Percentiles rank a stretch among this genome's conserved stretches.
Evolutionary conservation across 257 asterid species (phyloP).

Genomic region (Primulina huaijiensis): DNA sequence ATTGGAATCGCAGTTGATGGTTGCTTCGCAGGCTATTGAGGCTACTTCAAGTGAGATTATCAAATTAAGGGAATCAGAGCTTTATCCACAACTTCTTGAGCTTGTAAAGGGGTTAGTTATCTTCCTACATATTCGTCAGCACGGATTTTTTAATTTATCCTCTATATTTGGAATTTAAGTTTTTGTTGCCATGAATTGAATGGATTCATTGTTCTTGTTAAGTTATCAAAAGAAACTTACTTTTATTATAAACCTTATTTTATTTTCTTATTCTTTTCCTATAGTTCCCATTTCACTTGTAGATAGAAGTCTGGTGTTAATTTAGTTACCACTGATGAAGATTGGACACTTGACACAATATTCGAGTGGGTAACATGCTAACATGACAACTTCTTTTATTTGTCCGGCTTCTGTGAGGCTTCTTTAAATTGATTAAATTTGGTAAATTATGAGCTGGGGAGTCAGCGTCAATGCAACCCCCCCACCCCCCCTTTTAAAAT

Average conservation of each 20-base stretch:
- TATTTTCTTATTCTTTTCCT: neutral
- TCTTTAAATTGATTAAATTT: neutral
- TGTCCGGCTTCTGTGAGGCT: neutral
- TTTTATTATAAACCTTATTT: too few species aligned
- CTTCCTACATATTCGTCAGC: conserved; percentile 10
- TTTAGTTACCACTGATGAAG: neutral
- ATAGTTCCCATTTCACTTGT: neutral
- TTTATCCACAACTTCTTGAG: conserved; percentile 74
- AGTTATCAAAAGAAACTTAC: too few species aligned
- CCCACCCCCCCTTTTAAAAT: neutral
- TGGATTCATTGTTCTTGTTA: too few species aligned
- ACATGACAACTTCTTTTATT: neutral
- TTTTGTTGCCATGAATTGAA: neutral
- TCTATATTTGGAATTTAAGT: neutral
- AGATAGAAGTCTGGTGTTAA: neutral
- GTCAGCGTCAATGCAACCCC: too few species aligned
- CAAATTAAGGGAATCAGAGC: conserved; percentile 84
- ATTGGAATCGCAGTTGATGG: conserved; percentile 84
- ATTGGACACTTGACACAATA: neutral
- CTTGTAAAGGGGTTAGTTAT: conserved; percentile 73
- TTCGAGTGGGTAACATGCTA: neutral
- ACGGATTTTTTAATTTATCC: neutral
- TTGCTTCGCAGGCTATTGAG: conserved; percentile 80
- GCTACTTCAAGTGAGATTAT: conserved; percentile 79
- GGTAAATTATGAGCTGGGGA: neutral